Evolutionary conservation across 768 basidiomycete species (phyloP), one percentile per base, ranked within the genome.

Genomic region (Gymnopilus junonius): DNA sequence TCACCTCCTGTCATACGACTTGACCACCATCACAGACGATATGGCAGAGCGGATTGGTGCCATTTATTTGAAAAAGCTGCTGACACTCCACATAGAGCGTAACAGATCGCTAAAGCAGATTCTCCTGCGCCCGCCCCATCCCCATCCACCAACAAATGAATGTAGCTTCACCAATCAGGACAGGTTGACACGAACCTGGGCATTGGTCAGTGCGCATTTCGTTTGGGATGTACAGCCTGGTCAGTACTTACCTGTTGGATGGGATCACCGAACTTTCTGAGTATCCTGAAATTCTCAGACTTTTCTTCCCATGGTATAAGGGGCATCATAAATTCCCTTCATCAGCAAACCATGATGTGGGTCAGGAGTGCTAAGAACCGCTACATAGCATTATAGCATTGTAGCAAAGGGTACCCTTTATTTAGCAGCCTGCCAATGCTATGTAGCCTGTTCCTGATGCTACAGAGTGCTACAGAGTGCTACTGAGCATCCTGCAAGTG

Each of bases 31-130:
- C 20, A 53, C 66, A 3, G 64, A 67, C 35, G 59, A 37, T 8
- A 39, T 64, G 39, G 65, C 65, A 6, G 20, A 27, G 17, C 58
- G 65, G 21, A 69, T 67, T 2, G 68, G 68, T 5, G 39, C 61
- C 1, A 32, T 29, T 0, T 67, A 67, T 51, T 43, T 69, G 25
- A 55, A 58, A 31, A 54, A 59, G 8, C 25, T 69, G 4, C 35
- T 69, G n/a, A 21, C 54, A n/a, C 62, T 64, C 21, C 58, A 61
- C n/a, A 17, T 63, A 35, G 32, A 31, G 10, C 57, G 68, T 3
- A 14, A 35, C 8, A 27, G 35, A 1, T 56, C 61, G 11, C n/a
- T 66, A 5, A 67, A 61, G 31, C 21, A 43, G 11, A 62, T 67
- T 45, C 14, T 67, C 23, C 3, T 63, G 11, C 58, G 39, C 3